These are phyloP conservation scores for Ostreobium quekettii DNA, from an alignment of 139 green algal genomes.

Conservation along the genomic window DNA sequence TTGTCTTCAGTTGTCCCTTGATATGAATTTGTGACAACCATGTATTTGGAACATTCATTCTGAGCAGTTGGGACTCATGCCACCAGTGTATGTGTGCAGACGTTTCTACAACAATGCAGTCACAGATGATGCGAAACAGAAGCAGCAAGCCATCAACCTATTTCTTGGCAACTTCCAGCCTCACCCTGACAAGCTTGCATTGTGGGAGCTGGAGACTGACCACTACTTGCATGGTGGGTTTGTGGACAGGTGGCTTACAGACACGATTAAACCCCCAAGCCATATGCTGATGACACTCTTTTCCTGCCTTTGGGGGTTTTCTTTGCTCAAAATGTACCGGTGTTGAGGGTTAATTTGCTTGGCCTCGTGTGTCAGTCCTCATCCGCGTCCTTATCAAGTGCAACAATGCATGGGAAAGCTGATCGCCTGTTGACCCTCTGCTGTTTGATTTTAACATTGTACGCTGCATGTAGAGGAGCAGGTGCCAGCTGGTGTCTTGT, in stretches of 20 bases:
- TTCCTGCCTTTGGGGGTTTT: background rate
- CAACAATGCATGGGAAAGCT: background rate
- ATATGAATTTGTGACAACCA: too few relatives aligned
- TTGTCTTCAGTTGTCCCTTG: too few relatives aligned
- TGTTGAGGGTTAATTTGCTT: background rate
- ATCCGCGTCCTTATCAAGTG: background rate
- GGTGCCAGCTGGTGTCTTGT: too few relatives aligned
- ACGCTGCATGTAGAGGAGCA: too few relatives aligned
- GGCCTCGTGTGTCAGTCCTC: background rate
- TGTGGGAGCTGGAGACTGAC: conserved; percentile 80
- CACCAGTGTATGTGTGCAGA: too few relatives aligned
- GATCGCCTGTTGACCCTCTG: too few relatives aligned
- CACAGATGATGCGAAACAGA: conserved; percentile 82
- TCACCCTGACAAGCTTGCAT: conserved; percentile 33
- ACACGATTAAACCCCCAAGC: background rate
- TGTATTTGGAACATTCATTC: too few relatives aligned
- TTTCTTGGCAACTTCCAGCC: conserved; percentile 75
- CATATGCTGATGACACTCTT: background rate
- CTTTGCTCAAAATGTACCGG: background rate
- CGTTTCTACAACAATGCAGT: conserved; percentile 85
- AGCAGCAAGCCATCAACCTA: conserved; percentile 94
- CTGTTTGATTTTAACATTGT: too few relatives aligned
- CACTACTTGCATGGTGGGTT: conserved; percentile 61
- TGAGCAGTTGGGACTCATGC: too few relatives aligned
- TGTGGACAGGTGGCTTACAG: background rate